Percentiles rank a stretch among this genome's conserved stretches.
Evolutionary conservation across 78 protist genomes (phyloP).

Genomic region (Bigelowiella natans): DNA sequence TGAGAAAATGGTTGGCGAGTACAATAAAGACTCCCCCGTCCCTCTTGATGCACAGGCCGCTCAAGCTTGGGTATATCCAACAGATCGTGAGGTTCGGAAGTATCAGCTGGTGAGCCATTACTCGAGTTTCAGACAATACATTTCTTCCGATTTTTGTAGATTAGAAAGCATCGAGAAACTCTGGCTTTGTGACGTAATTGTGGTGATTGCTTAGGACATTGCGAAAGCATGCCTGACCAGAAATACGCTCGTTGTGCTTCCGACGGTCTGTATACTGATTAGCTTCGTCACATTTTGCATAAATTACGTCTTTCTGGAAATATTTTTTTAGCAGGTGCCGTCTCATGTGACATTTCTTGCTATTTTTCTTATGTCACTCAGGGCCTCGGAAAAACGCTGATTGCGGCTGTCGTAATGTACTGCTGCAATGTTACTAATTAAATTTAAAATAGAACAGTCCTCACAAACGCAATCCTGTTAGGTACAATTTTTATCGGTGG

Average conservation of each 20-base stretch:
- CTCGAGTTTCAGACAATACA: neutral
- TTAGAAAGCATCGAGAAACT: no score
- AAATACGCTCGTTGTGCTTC: constrained; percentile 8
- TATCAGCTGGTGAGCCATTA: constrained; percentile 14
- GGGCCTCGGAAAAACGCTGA: constrained; percentile 92
- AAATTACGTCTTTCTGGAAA: no score
- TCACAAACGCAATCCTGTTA: no score
- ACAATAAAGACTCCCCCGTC: neutral
- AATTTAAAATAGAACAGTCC: no score
- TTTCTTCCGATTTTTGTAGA: no score
- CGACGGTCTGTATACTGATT: neutral
- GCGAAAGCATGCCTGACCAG: neutral
- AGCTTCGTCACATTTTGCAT: neutral
- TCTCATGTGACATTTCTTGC: constrained; percentile 27
- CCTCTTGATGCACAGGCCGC: neutral
- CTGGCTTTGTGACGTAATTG: neutral
- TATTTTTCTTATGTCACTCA: constrained; percentile 84
- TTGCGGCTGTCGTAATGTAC: constrained; percentile 79
- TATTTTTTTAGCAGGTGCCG: no score
- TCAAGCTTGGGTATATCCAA: neutral
- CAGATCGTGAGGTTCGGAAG: neutral
- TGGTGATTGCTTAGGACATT: neutral
- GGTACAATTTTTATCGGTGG: constrained; percentile 78
- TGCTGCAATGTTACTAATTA: no score
- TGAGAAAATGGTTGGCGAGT: neutral